Evolutionary conservation across 108 stramenopile genomes (phyloP).

Genomic region (Pelagomonas calceolata): DNA sequence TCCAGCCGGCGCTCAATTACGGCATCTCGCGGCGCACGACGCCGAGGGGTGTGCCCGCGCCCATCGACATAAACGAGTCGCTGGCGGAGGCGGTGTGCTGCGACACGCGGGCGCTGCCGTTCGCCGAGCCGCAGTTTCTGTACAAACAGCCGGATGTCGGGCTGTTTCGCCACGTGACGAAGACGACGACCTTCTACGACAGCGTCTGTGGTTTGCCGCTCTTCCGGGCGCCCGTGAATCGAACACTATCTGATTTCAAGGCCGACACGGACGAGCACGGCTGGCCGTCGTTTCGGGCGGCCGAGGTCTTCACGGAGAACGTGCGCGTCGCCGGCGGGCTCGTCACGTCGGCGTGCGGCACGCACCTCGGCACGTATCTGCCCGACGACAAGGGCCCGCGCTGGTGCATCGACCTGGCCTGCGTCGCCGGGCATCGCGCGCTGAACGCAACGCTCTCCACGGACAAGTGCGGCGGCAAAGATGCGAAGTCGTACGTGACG

Average conservation of each 20-base stretch:
- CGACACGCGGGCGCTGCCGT: conserved; percentile 5
- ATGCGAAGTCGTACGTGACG: background rate
- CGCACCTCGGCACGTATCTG: conserved; percentile 25
- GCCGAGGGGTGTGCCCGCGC: conserved; percentile 1
- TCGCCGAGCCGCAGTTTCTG: conserved; percentile 11
- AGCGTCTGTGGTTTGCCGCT: conserved; percentile 10
- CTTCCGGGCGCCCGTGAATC: conserved; percentile 11
- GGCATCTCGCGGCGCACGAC: background rate
- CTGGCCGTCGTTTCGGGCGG: conserved; percentile 12
- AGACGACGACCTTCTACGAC: conserved; percentile 17
- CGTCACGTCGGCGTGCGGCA: conserved; percentile 27
- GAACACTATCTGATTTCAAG: conserved; percentile 15
- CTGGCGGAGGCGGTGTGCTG: conserved; percentile 18
- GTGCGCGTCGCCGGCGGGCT: conserved; percentile 18
- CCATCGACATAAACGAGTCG: conserved; percentile 2
- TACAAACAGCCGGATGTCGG: conserved; percentile 23
- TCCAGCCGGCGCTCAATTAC: conserved; percentile 4
- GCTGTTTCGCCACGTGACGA: conserved; percentile 12
- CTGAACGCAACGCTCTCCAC: no score
- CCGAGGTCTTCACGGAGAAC: conserved; percentile 22
- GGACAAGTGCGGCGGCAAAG: no score
- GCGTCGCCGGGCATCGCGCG: conserved; percentile 15
- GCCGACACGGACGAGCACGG: conserved; percentile 16
- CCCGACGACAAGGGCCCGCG: conserved; percentile 22
- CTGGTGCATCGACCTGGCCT: conserved; percentile 28